Conservation (phyloP, 1,284 basidiomycete species). For the Nidula niveotomentosa region DNA sequence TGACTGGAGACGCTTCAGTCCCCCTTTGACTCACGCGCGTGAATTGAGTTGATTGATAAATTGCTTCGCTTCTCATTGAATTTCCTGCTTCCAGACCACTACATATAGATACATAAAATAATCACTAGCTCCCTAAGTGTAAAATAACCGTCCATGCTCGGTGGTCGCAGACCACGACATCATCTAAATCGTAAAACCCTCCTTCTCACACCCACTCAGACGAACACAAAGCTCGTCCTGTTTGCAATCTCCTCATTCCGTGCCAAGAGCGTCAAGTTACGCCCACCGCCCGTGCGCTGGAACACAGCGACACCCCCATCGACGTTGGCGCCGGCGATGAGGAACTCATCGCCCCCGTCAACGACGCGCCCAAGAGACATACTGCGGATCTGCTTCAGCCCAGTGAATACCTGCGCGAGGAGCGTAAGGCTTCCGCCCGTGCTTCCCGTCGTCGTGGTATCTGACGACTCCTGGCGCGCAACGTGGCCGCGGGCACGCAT, state of each 20-base stretch:
- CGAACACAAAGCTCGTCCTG: constrained; percentile 51
- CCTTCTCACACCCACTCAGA: constrained; percentile 10
- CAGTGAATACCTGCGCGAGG: constrained; percentile 55
- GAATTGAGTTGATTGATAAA: too few species aligned
- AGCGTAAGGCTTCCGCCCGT: constrained; percentile 30
- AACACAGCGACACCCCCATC: constrained; percentile 52
- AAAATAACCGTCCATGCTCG: too few species aligned
- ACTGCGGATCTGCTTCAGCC: constrained; percentile 57
- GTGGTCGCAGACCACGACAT: not conserved
- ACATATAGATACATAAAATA: too few species aligned
- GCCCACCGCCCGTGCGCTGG: constrained; percentile 46
- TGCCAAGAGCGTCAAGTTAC: constrained; percentile 42
- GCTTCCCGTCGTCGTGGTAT: not conserved
- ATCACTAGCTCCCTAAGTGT: too few species aligned
- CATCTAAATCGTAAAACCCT: not conserved
- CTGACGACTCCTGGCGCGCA: not conserved
- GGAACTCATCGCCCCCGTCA: constrained; percentile 48
- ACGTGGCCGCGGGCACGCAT: not conserved
- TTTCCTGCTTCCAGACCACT: too few species aligned
- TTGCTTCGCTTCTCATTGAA: too few species aligned
- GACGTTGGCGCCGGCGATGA: constrained; percentile 42
- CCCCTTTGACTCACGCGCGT: too few species aligned
- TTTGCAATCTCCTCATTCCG: constrained; percentile 47
- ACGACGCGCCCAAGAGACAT: constrained; percentile 49
- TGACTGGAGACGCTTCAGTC: too few species aligned